Conservation (phyloP, 371 early-diverging fungal genomes). For the Mortierella sp. region DNA sequence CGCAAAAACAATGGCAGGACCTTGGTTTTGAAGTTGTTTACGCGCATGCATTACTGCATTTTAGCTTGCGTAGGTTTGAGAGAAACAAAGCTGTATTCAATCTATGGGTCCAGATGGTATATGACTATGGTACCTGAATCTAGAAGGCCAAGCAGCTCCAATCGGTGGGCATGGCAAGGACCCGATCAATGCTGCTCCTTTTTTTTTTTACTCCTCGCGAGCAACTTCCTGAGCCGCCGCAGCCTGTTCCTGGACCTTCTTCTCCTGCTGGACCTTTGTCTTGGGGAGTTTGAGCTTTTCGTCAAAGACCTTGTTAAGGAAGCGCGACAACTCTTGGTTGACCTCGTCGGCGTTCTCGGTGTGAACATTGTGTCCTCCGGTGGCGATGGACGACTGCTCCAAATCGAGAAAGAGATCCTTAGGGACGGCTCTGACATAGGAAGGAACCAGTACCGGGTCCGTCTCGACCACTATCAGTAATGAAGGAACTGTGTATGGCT, state of each 20-base stretch:
- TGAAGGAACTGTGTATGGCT: slow-evolving; percentile 27
- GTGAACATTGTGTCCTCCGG: slow-evolving; percentile 22
- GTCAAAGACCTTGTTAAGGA: slow-evolving; percentile 16
- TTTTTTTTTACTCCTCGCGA: not conserved
- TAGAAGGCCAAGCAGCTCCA: too few relatives aligned
- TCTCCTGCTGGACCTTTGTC: not conserved
- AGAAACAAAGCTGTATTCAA: too few relatives aligned
- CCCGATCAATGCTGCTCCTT: too few relatives aligned
- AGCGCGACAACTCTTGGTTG: slow-evolving; percentile 13
- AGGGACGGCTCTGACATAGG: not conserved
- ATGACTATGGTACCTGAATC: too few relatives aligned
- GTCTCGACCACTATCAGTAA: slow-evolving; percentile 10
- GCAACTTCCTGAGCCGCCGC: not conserved
- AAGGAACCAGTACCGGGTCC: slow-evolving; percentile 18
- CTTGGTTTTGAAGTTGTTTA: too few relatives aligned
- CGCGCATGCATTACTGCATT: too few relatives aligned
- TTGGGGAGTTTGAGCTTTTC: slow-evolving; percentile 7
- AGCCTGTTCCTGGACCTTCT: not conserved
- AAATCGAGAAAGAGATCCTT: not conserved
- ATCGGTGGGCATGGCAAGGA: too few relatives aligned
- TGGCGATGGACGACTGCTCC: slow-evolving; percentile 2
- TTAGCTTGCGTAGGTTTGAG: too few relatives aligned
- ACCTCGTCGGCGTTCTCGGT: slow-evolving; percentile 23
- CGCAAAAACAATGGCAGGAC: too few relatives aligned
- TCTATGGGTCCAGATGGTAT: too few relatives aligned